Base-by-base conservation (phyloP, 768 basidiomycete genomes). In the Mycena vitilis region DNA sequence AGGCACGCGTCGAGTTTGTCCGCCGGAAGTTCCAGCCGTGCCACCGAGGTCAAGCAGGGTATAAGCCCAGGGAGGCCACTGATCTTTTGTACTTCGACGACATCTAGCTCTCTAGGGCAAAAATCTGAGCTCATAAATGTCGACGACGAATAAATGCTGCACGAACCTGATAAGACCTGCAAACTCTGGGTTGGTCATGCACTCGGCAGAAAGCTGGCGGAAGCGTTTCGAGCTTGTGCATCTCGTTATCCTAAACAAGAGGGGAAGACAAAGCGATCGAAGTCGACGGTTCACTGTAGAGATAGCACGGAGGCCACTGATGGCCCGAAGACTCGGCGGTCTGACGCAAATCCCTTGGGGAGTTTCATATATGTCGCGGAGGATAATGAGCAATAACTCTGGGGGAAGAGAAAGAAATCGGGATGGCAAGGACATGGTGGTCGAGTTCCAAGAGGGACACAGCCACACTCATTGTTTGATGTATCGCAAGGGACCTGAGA, bases 31-130 rank as follows among this genome's bases (percentile, higher is more conserved):
- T 40, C 60, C 8, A 62, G 60, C 60, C 51, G 38, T 16, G 3
- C 25, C 6, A 62, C 51, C 18, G 60, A 40, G 9, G 37, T 42
- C 7, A 62, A 25, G 44, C 11, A 18, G 34, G 49, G 34, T 0
- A 62, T 16, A 40, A 62, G 60, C 12, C 25, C 37, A 15, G n/a
- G 16, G 45, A 54, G 52, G 9, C 44, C 34, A 40, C 40, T n/a
- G 16, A 12, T 18, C 4, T 30, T 23, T 12, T 36, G 36, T n/a
- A 60, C n/a, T 12, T 60, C 60, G 23, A 51, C 45, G 23, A 60
- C 34, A 51, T 51, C 47, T 1, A 60, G 48, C 45, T 60, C 15
- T 51, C 60, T 60, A 52, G 13, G 8, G 20, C 13, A 36, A 63
- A 63, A 36, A 44, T 34, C 9, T 42, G 7, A 62, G 38, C 16